Evolutionary conservation across 345 rosid genomes (phyloP), one percentile per base, ranked within the genome.

Genomic region (Moricandia arvensis): DNA sequence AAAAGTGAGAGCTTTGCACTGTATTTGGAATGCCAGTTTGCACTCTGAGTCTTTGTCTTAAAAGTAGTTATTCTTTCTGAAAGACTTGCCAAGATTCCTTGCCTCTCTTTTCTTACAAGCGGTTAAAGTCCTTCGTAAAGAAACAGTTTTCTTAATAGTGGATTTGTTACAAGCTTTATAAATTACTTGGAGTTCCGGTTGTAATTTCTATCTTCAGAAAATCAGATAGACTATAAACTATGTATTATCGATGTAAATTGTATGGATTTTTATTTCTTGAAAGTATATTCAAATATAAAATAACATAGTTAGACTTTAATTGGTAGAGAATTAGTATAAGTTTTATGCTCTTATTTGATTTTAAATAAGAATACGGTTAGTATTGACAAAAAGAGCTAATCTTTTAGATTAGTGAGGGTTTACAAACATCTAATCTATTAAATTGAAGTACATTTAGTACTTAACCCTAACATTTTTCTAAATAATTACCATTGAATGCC

Each of bases 41-140:
- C 57, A 78, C 60, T 82, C 59, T 58, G 47, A 54, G 68, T 30
- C 70, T 80, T 71, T 61, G 58, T 47, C 53, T 59, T 47, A 59
- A 67, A 49, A 41, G 62, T 3, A 26, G 51, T 72, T 79, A 72
- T 83, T 82, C 87, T 86, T 80, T 55, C 85, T 83, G 85, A 66
- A 64, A 76, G 73, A 72, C 68, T 24, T 31, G 0, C 1, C n/a
- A 8, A 31, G 59, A 77, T 77, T 63, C 71, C 66, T 72, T 75
- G 60, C 60, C 61, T 58, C 66, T 64, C 75, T 57, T 70, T 64
- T n/a, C 38, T 55, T 69, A 68, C 55, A 38, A 63, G 63, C n/a
- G 2, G 13, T 76, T 63, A 30, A 26, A 38, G n/a, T 54, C 18
- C 75, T 69, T 59, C 38, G 33, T 21, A 15, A 21, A 27, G 35